Percentiles rank a stretch among this genome's conserved stretches.
phyloP scores from a whole-genome alignment of 139 green algal genomes.

The Auxenochlorella pyrenoidosa region DNA sequence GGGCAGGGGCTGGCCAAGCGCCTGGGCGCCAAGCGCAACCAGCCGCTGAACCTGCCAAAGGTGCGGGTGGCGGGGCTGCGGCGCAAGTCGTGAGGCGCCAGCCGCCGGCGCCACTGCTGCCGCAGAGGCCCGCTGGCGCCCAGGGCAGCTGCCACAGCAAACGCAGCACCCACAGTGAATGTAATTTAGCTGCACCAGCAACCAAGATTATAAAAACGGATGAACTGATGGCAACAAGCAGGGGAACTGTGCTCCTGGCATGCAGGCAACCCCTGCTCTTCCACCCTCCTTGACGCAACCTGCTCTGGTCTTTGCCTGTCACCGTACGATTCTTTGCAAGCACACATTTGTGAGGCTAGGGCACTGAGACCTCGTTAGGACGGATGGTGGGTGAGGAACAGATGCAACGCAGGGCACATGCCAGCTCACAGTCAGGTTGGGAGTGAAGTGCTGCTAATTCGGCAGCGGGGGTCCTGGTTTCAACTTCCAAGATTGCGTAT shows the following conservation, averaged over 20 bases:
- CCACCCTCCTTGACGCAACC: no score
- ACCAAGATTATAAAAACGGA: background rate
- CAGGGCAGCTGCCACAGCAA: background rate
- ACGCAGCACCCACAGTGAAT: background rate
- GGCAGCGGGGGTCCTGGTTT: no score
- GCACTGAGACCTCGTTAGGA: background rate
- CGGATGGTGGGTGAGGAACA: no score
- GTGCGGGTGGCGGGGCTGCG: slow-evolving; percentile 14
- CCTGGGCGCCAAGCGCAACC: background rate
- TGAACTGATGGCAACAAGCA: background rate
- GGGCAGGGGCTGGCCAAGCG: background rate
- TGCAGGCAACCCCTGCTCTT: no score
- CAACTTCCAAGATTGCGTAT: no score
- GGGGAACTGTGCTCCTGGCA: no score
- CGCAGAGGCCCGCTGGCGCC: background rate
- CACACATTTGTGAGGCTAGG: background rate
- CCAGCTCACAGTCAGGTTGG: no score
- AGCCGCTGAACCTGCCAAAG: slow-evolving; percentile 11
- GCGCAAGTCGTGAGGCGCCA: slow-evolving; percentile 6
- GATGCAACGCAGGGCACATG: no score
- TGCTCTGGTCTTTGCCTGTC: no score
- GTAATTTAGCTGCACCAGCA: background rate
- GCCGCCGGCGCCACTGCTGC: no score
- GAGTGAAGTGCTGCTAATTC: no score
- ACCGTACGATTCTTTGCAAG: no score